phyloP scores from a whole-genome alignment of 805 yeast species.

The Metschnikowia similis region DNA sequence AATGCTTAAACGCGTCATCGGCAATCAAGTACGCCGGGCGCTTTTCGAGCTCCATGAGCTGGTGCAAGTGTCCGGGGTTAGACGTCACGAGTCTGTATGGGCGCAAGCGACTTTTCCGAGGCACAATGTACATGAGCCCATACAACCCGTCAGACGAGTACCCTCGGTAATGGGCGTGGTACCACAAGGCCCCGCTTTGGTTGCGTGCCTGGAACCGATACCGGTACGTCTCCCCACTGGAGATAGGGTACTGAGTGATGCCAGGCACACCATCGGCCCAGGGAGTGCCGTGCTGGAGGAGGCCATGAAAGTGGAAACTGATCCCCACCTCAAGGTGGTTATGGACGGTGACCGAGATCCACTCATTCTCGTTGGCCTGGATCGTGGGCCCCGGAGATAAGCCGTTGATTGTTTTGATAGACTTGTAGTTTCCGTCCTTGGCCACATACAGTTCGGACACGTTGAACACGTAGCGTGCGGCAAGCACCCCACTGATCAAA shows the following conservation, averaged over 20 bases:
- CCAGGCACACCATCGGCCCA: constrained; percentile 51
- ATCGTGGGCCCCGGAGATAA: constrained; percentile 50
- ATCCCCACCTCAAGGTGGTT: constrained; percentile 38
- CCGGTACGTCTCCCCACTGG: constrained; percentile 36
- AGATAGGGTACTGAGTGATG: constrained; percentile 49
- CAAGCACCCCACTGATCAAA: constrained; percentile 18
- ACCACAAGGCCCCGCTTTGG: constrained; percentile 53
- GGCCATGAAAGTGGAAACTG: constrained; percentile 53
- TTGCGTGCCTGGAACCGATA: constrained; percentile 38
- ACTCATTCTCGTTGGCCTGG: constrained; percentile 29
- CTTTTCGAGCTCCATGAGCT: constrained; percentile 23
- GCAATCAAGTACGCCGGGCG: constrained; percentile 27
- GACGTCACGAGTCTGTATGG: constrained; percentile 29
- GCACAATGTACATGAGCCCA: constrained; percentile 45
- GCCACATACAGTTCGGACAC: constrained; percentile 10
- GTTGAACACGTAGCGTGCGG: constrained; percentile 7
- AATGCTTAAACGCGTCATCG: constrained; percentile 37
- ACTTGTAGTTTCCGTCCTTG: constrained; percentile 33
- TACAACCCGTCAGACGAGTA: constrained; percentile 47
- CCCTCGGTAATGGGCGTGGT: constrained; percentile 48
- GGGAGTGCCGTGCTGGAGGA: constrained; percentile 42
- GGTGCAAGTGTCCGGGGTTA: constrained; percentile 23
- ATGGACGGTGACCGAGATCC: constrained; percentile 31
- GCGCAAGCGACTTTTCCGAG: constrained; percentile 22
- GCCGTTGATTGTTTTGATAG: constrained; percentile 37